Evolutionary conservation across 805 yeast species (phyloP), one percentile per base, ranked within the genome.

Genomic region (Spathaspora sp.): DNA sequence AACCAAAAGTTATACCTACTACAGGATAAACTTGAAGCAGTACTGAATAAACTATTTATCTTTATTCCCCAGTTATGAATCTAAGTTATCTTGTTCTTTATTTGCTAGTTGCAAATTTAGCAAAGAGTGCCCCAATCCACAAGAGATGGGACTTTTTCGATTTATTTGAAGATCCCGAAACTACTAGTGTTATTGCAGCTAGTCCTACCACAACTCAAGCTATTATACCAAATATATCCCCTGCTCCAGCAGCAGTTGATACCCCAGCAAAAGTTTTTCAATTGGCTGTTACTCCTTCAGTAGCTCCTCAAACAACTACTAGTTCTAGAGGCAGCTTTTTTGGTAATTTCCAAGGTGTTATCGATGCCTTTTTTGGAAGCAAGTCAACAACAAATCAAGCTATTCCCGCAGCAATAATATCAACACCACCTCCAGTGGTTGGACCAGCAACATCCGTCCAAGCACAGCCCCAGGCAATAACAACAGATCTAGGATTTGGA

Each of bases 391-490:
- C 35, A 11, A 31, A 23, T 23, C 26, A 23, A 23, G 6, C 26
- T 6, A 12, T 29, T 5, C 14, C 5, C 11, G 32, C 32, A 29
- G 32, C 11, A 29, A 29, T 29, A 29, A 29, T 23, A 23, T 23
- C 62, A 48, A 55, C 52, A 55, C 64, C n/a, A 9, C 38, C 47
- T 26, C 16, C 47, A 23, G 56, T 64, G 48, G 58, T 63, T 44
- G 53, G 63, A 48, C 51, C 67, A 23, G 63, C 62, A 42, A 52
- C 64, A 42, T 61, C 69, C 32, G 70, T 62, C 6, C 43, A 56
- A 12, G 43, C 56, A 32, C 26, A 16, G 14, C 23, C 51, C 16
- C 8, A 49, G 61, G 43, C 40, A 16, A 20, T 46, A 39, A 35
- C 47, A 9, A 14, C 50, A 17, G 40, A 35, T 7, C 7, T n/a